phyloP scores from a whole-genome alignment of 352 stramenopile species.

The Pythium utonaiense region DNA sequence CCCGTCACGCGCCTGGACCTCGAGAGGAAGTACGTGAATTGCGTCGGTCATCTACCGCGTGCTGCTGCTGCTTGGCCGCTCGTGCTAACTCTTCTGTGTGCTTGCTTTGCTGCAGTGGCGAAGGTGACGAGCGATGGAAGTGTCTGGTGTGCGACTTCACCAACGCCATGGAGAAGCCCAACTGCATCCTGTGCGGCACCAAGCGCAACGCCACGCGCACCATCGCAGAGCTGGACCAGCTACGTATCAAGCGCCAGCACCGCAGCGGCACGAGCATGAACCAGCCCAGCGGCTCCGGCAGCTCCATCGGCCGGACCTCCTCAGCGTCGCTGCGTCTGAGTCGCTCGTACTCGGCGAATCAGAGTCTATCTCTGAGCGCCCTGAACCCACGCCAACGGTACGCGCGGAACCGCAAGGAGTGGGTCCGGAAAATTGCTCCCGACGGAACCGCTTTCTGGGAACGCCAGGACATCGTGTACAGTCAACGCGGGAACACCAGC shows the following conservation, averaged over 20 bases:
- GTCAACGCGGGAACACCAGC: conserved; percentile 16
- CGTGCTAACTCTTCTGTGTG: too few relatives aligned
- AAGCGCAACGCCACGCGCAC: conserved; percentile 43
- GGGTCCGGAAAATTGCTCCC: conserved; percentile 56
- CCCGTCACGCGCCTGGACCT: conserved; percentile 68
- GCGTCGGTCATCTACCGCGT: too few relatives aligned
- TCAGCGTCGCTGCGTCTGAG: conserved; percentile 14
- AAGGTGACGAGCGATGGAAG: conserved; percentile 68
- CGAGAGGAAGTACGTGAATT: conserved; percentile 51
- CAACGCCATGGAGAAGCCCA: conserved; percentile 56
- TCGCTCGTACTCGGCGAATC: conserved; percentile 26
- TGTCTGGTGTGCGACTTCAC: conserved; percentile 78
- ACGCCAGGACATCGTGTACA: conserved; percentile 44
- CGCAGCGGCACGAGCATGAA: conserved; percentile 3
- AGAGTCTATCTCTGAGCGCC: conserved; percentile 44
- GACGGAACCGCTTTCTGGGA: conserved; percentile 77
- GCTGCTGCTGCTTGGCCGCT: too few relatives aligned
- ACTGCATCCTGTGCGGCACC: conserved; percentile 69
- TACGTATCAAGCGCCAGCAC: conserved; percentile 27
- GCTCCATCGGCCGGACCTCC: conserved; percentile 5
- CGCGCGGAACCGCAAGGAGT: conserved; percentile 76
- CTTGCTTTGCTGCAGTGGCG: conserved; percentile 32
- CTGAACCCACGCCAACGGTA: conserved; percentile 78
- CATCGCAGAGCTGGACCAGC: conserved; percentile 20
- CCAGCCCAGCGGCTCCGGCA: not conserved